Conservation (phyloP, 208 protist genomes). For the Acanthamoeba healyi region DNA sequence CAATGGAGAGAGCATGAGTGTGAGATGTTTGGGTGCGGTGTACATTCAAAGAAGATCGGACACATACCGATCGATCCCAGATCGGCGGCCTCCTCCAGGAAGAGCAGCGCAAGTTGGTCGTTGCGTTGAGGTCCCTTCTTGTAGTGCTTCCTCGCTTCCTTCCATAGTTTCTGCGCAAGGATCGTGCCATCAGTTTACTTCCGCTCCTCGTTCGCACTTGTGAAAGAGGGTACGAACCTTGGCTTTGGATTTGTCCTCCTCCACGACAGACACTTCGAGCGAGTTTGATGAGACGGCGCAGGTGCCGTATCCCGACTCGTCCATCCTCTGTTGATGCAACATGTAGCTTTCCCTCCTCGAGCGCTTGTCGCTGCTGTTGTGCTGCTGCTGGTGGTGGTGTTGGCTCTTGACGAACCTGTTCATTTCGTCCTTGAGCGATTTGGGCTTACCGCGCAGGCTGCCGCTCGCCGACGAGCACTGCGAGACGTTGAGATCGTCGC, state of each 20-base stretch:
- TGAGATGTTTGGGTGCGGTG: background rate
- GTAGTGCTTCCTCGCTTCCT: background rate
- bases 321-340: background rate
- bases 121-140: background rate
- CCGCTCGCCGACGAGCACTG: background rate
- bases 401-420: background rate
- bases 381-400: background rate
- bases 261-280: background rate
- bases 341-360: background rate
- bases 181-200: too few relatives aligned
- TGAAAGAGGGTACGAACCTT: background rate
- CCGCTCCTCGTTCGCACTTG: background rate
- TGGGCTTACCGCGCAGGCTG: background rate
- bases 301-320: background rate
- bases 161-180: background rate
- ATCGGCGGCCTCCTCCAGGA: conserved; percentile 14
- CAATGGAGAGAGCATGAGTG: background rate
- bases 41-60: too few relatives aligned
- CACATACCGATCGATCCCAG: background rate
- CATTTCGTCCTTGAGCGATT: conserved; percentile 8
- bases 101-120: background rate
- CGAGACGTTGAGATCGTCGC: background rate
- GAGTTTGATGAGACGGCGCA: background rate
- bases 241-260: background rate
- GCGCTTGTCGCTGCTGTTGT: background rate